These are phyloP conservation scores for Nakazawaea laoshanensis DNA, from an alignment of 805 yeast genomes.

Conservation along the genomic window DNA sequence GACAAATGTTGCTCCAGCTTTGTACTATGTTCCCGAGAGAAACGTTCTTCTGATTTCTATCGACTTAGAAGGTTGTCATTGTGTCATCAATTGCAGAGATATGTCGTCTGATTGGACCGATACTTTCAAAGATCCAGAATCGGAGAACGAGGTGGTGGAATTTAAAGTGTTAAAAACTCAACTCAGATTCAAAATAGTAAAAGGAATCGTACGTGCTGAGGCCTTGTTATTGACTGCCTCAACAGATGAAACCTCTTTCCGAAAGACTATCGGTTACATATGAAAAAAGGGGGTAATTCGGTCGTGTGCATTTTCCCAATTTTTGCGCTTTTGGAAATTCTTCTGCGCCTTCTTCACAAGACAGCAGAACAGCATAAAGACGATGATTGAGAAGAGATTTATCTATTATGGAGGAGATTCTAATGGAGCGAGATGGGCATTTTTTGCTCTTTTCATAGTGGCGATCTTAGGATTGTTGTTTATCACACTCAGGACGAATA, in stretches of 20 bases:
- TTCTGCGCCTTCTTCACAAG: no score
- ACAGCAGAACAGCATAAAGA: no score
- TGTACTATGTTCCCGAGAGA: constrained; percentile 15
- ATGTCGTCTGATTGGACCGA: constrained; percentile 21
- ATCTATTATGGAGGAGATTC: neutral
- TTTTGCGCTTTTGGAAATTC: no score
- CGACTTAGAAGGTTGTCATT: constrained; percentile 13
- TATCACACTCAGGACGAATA: constrained; percentile 47
- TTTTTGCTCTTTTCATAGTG: constrained; percentile 52
- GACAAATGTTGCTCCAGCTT: constrained; percentile 14
- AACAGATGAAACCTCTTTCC: constrained; percentile 1
- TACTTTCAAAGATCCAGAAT: constrained; percentile 1
- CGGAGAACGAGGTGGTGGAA: constrained; percentile 31
- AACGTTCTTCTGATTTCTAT: constrained; percentile 14
- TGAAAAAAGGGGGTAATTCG: no score
- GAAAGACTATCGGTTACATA: constrained; percentile 2
- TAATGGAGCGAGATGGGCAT: constrained; percentile 48
- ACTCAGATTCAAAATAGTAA: constrained; percentile 23
- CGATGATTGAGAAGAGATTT: neutral
- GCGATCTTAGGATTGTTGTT: constrained; percentile 36
- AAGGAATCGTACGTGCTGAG: constrained; percentile 1
- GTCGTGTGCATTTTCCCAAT: no score
- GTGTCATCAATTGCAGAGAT: constrained; percentile 18
- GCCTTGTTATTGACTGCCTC: constrained; percentile 3
- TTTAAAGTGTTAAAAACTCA: constrained; percentile 32